Base-by-base conservation (phyloP, 768 basidiomycete genomes). In the Mycena haematopus region DNA sequence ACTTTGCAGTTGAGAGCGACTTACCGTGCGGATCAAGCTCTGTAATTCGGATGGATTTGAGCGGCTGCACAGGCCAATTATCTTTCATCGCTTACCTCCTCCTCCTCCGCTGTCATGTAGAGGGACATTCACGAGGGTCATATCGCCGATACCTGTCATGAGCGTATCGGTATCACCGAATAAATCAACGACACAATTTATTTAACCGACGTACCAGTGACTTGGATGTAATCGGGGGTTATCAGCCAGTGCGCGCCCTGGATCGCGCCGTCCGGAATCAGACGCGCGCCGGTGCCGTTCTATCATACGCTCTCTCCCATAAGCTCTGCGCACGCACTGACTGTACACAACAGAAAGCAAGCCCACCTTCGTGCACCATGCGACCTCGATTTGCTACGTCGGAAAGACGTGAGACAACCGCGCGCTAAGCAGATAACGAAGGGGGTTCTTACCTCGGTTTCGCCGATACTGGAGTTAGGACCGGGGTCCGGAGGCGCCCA, bases 251-350 rank as follows among this genome's bases (percentile, higher is more conserved):
- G 89, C 19, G 84, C 88, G 53, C 86, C 86, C 1, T 76, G 79
- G 68, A 92, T 84, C n/a, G 87, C 75, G 31, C 89, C 92, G 56
- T 86, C 83, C 13, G 90, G 92, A 65, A 93, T 90, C 67, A 89
- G 71, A 52, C 86, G 86, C 15, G 84, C 82, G 31, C 89, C 90
- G 51, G 85, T 81, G 38, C 83, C 84, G 65, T 76, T 72, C 86
- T 88, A 57, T 42, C 19, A n/a, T n/a, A 19, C 2, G 7, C 3
- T n/a, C 55, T 60, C 45, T 27, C 53, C 57, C 44, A 3, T 49
- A 21, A 57, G 38, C 29, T 46, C 44, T 24, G 24, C 9, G 29
- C 6, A 31, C 29, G 29, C 29, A 31, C 6, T n/a, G n/a, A n/a
- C n/a, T 31, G 29, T 31, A 31, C 29, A 31, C 29, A 9, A 31